Evolutionary conservation across 768 basidiomycete genomes (phyloP).

Genomic region (Phallus indusiatus): DNA sequence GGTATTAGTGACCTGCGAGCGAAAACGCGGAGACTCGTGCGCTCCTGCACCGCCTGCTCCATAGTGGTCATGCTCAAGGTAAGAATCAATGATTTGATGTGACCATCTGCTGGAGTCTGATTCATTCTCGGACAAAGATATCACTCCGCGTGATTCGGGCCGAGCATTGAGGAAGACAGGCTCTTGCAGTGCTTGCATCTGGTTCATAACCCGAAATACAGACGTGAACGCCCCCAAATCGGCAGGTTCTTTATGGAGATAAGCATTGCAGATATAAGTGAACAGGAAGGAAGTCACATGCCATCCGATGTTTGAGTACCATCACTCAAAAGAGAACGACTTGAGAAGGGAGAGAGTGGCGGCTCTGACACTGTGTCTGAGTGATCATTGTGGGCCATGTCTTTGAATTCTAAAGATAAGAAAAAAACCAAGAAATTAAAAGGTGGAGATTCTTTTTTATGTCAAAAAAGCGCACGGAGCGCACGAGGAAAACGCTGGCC

Average conservation of each 20-base stretch:
- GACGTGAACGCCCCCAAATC: conserved; percentile 65
- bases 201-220: conserved; percentile 57
- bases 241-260: conserved; percentile 39
- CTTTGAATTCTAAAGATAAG: background rate
- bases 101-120: conserved; percentile 56
- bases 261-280: background rate
- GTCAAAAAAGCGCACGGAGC: conserved; percentile 1
- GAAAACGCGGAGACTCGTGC: conserved; percentile 11
- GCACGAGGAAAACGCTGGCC: background rate
- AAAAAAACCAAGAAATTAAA: conserved; percentile 5
- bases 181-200: conserved; percentile 38
- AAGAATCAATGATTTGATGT: conserved; percentile 47
- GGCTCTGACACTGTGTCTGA: conserved; percentile 8
- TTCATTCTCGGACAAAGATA: conserved; percentile 27
- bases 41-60: background rate
- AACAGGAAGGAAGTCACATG: background rate
- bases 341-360: conserved; percentile 9
- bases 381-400: conserved; percentile 6
- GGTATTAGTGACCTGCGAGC: conserved; percentile 15
- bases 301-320: conserved; percentile 9
- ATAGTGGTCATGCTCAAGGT: conserved; percentile 28
- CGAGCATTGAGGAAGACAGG: conserved; percentile 21
- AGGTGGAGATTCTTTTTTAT: background rate
- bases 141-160: conserved; percentile 23
- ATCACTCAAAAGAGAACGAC: conserved; percentile 6